Evolutionary conservation across 2,329 filamentous ascomycete species (phyloP), one percentile per base, ranked within the genome.

Genomic region (Penicillium fuscoglaucum): DNA sequence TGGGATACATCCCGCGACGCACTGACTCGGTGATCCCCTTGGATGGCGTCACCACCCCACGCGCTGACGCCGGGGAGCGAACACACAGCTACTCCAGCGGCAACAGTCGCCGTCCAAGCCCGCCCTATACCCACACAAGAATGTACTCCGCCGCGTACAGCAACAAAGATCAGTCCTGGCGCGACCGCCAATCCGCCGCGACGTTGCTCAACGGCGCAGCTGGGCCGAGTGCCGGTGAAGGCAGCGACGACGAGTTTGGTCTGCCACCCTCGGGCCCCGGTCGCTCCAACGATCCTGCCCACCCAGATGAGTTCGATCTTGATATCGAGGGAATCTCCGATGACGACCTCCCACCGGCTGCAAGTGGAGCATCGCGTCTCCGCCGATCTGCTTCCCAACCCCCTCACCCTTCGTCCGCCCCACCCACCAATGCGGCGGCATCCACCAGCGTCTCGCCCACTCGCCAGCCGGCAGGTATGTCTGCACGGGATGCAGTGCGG

Each of bases 1-100:
- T 96, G 55, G 93, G 92, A 24, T 91, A 91, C 70, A 88, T 80
- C 5, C 90, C 91, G 17, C 86, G 88, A 54, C 80, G 76, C 37
- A 76, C 81, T 60, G 84, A 87, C 66, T 84, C 85, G 43, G 86
- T 83, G 55, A 83, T 87, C 39, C 76, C 79, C 6, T 73, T 85
- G 19, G 78, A 81, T 56, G 77, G 78, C 37, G 78, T 85, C 41
- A 76, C 74, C 29, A 63, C 68, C 48, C 57, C 76, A 76, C 62
- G 68, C 64, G 33, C 70, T 66, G 62, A 74, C 63, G 39, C 68
- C 51, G 58, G 69, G 44, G 66, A 73, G 44, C 66, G 70, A 44
- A 61, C 65, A 24, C 64, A 75, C 61, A 78, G 90, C 43, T 81
- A 82, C 57, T 86, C 85, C 61, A 85, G 82, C 59, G 84, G 83